These are phyloP conservation scores for Metroxylon sagu DNA, from an alignment of 176 grass and related monocot species.

Conservation along the genomic window DNA sequence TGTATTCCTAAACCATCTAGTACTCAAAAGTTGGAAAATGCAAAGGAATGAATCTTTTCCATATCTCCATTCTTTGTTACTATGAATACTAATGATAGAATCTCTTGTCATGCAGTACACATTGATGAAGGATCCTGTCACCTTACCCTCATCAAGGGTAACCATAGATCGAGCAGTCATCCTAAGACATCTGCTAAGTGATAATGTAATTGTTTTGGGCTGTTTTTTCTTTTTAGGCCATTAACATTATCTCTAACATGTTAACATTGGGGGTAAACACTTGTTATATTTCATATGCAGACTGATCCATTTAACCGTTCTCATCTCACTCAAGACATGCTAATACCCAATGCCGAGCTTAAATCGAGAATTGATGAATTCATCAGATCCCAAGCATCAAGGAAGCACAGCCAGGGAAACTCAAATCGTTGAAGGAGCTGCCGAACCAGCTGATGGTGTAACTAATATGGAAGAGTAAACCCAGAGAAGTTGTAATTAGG, in stretches of 20 bases:
- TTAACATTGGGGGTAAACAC: too few species aligned
- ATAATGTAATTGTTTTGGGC: slow-evolving; percentile 42
- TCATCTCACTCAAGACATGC: slow-evolving; percentile 91
- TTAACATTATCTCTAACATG: background rate
- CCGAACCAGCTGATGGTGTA: slow-evolving; percentile 19
- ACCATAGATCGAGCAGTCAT: slow-evolving; percentile 77
- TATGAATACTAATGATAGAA: too few species aligned
- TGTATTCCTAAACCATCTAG: too few species aligned
- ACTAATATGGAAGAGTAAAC: slow-evolving; percentile 40
- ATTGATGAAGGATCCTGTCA: slow-evolving; percentile 96
- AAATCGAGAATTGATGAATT: slow-evolving; percentile 72
- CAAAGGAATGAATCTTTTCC: too few species aligned
- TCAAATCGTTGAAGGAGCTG: slow-evolving; percentile 8
- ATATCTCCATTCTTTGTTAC: too few species aligned
- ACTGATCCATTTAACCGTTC: slow-evolving; percentile 95
- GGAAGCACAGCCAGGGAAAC: slow-evolving; percentile 18
- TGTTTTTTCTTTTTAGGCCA: background rate
- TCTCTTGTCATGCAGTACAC: slow-evolving; percentile 48
- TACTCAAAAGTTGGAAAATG: too few species aligned
- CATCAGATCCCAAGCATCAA: slow-evolving; percentile 48
- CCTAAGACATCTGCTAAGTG: slow-evolving; percentile 89
- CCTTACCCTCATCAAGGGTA: slow-evolving; percentile 73
- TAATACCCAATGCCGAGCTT: slow-evolving; percentile 64
- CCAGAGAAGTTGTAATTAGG: too few species aligned
- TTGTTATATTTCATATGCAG: slow-evolving; percentile 20